Evolutionary conservation across 179 eudicot species (phyloP).

Genomic region (Amaranthus tricolor): DNA sequence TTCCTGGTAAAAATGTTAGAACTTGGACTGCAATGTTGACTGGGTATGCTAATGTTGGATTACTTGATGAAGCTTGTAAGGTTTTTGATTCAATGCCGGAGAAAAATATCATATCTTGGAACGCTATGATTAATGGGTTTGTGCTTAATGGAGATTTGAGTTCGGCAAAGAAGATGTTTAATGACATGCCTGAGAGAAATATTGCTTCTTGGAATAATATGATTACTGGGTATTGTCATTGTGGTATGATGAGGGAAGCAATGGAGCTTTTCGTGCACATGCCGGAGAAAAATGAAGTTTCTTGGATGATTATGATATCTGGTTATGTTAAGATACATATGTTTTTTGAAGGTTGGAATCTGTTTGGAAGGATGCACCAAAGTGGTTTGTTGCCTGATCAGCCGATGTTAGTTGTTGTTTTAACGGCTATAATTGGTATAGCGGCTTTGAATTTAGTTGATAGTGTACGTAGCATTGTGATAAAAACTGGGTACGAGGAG

Average conservation of each 20-base stretch:
- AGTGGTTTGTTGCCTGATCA: constrained; percentile 35
- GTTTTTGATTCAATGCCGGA: constrained; percentile 49
- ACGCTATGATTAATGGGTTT: constrained; percentile 49
- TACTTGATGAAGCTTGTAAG: constrained; percentile 38
- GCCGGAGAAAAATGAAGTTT: constrained; percentile 36
- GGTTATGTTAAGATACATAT: constrained; percentile 30
- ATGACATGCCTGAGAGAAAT: constrained; percentile 43
- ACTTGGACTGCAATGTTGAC: constrained; percentile 46
- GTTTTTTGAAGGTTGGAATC: constrained; percentile 36
- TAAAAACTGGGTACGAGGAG: constrained; percentile 36
- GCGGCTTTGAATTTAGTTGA: constrained; percentile 25
- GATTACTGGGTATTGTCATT: constrained; percentile 46
- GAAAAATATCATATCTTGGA: constrained; percentile 47
- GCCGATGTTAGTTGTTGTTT: constrained; percentile 34
- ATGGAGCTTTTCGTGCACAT: constrained; percentile 40
- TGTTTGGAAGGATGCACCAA: constrained; percentile 35
- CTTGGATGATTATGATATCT: constrained; percentile 51
- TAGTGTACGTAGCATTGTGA: constrained; percentile 28
- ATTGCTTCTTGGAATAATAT: constrained; percentile 45
- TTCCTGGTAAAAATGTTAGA: constrained; percentile 36
- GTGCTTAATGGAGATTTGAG: constrained; percentile 31
- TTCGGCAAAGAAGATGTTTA: constrained; percentile 35
- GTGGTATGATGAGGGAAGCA: constrained; percentile 37
- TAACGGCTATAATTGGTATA: constrained; percentile 34
- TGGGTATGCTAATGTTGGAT: constrained; percentile 31